phyloP scores from a whole-genome alignment of 306 rosid species.

The Cicer arietinum region DNA sequence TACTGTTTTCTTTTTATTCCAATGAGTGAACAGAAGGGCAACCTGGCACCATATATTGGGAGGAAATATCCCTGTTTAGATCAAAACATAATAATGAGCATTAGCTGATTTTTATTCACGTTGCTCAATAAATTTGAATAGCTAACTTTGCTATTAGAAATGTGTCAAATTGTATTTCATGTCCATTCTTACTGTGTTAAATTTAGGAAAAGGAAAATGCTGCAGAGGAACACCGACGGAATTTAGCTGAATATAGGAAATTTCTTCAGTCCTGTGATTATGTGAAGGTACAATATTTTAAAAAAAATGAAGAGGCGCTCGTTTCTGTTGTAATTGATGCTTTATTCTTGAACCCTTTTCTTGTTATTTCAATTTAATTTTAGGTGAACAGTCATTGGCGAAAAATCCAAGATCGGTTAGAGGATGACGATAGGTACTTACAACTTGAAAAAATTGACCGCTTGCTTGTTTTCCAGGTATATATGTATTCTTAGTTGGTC shows the following conservation, averaged over 20 bases:
- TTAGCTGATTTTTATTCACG: constrained; percentile 12
- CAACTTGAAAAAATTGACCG: constrained; percentile 95
- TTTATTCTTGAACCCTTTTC: constrained; percentile 27
- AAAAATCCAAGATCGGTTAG: constrained; percentile 96
- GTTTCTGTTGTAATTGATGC: constrained; percentile 42
- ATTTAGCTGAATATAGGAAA: constrained; percentile 77
- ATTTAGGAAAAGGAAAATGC: constrained; percentile 90
- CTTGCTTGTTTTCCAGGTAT: constrained; percentile 89
- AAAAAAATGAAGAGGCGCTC: constrained; percentile 6
- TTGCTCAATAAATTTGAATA: not conserved
- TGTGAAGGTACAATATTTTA: constrained; percentile 65
- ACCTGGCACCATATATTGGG: not conserved
- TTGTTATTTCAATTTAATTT: constrained; percentile 31
- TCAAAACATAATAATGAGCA: constrained; percentile 19
- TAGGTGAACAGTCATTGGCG: constrained; percentile 94
- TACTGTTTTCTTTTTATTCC: not conserved
- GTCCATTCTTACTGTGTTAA: constrained; percentile 35
- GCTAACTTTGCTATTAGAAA: constrained; percentile 7
- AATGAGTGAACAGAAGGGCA: constrained; percentile 4
- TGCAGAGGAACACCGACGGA: constrained; percentile 78
- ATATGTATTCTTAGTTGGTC: constrained; percentile 37
- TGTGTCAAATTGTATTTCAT: not conserved
- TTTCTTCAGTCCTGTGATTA: constrained; percentile 86
- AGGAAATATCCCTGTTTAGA: constrained; percentile 17
- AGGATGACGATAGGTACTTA: constrained; percentile 91